Base-by-base conservation (phyloP, 352 stramenopile species). In the Thalassiosira hispida region DNA sequence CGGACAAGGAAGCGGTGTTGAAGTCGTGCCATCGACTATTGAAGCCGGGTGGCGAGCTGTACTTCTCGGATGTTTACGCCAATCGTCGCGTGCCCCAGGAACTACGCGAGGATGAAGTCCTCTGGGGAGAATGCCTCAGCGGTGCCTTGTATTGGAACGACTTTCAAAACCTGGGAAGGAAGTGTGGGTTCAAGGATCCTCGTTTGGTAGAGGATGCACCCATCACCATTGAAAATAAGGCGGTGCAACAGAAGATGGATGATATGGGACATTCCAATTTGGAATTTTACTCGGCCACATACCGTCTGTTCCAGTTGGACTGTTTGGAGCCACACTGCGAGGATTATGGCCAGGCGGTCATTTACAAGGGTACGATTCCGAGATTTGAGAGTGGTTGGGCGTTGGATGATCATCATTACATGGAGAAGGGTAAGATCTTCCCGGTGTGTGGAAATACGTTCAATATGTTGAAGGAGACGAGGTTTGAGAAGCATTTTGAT, bases 91-190 rank as follows among this genome's bases (percentile, higher is more conserved):
- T 97, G 25, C 92, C 94, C 9, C 83, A 93, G 40, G 75, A 79
- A 3, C 33, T 94, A 63, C 87, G 88, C 38, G 87, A 95, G 20
- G 87, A 97, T 81, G 83, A 92, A 29, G 90, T 96, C 7, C 78
- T 98, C 1, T 96, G 95, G 90, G 94, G 95, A 42, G 95, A 98
- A 79, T 97, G 95, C 69, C 82, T 98, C 11, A 91, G 81, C 2
- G 95, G 95, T 35, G 95, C 95, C 0, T 76, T 98, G 12, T 98
- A 98, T 77, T 93, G 92, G 83, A 95, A 97, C 73, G 95, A 98
- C 73, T 97, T 98, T 83, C 86, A 95, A 65, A 92, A 93, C 22
- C 81, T 97, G 25, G 91, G 91, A 35, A 90, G 88, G 40, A 87
- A 92, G 44, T 86, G 90, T 61, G 95, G 95, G 29, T 98, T 97